Percentiles rank a stretch among this genome's conserved stretches.
These are phyloP conservation scores for Diaporthe australafricana DNA, from an alignment of 2,329 filamentous ascomycete species.

Conservation along the genomic window DNA sequence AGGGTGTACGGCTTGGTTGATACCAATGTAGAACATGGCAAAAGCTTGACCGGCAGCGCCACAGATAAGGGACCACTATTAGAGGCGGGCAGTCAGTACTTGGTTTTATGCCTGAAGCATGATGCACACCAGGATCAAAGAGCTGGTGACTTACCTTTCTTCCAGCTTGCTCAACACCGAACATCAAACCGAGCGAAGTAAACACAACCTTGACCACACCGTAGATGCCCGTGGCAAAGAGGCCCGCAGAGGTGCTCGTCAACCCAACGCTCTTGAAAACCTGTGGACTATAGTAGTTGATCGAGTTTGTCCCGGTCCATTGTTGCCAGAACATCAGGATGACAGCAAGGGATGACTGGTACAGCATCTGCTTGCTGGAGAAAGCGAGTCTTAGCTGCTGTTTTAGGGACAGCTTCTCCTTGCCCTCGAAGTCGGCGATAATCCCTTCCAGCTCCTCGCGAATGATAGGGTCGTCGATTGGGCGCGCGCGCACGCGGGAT, in stretches of 20 bases:
- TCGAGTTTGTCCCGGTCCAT: slow-evolving; percentile 69
- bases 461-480: slow-evolving; percentile 64
- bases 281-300: slow-evolving; percentile 64
- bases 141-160: slow-evolving; percentile 25
- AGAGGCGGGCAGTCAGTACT: slow-evolving; percentile 58
- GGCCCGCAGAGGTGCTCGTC: slow-evolving; percentile 62
- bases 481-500: slow-evolving; percentile 60
- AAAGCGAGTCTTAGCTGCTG: slow-evolving; percentile 55
- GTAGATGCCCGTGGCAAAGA: slow-evolving; percentile 81
- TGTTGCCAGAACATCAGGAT: slow-evolving; percentile 38
- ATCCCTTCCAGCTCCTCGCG: slow-evolving; percentile 68
- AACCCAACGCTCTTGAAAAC: slow-evolving; percentile 77
- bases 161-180: slow-evolving; percentile 37
- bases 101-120: neutral
- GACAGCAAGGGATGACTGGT: slow-evolving; percentile 45
- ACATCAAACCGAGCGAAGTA: slow-evolving; percentile 34
- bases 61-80: slow-evolving; percentile 59
- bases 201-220: slow-evolving; percentile 76
- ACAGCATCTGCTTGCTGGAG: slow-evolving; percentile 56
- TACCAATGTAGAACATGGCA: slow-evolving; percentile 57
- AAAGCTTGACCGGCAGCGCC: slow-evolving; percentile 53
- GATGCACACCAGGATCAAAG: neutral
- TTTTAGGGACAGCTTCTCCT: slow-evolving; percentile 44
- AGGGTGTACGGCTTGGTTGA: slow-evolving; percentile 45
- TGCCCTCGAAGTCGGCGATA: slow-evolving; percentile 65